Percentiles rank a stretch among this genome's conserved stretches.
Evolutionary conservation across 2,329 filamentous ascomycete genomes (phyloP).

Genomic region (Amauroascus verrucosus): DNA sequence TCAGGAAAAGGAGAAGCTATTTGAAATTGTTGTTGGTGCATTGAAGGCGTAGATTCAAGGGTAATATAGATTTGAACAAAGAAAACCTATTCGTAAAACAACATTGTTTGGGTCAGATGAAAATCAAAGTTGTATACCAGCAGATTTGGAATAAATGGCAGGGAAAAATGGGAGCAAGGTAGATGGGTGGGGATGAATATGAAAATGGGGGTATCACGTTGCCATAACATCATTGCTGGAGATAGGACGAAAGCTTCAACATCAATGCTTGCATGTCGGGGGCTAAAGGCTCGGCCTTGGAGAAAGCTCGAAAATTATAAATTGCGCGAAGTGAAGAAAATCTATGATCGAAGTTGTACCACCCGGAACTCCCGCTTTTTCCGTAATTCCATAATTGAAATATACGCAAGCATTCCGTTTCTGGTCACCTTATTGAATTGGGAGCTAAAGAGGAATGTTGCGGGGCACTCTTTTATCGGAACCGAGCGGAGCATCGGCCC

Average conservation of each 20-base stretch:
- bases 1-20: too few relatives aligned
- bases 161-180: not conserved
- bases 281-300: not conserved
- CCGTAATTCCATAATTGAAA: not conserved
- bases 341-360: constrained; percentile 4
- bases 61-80: too few relatives aligned
- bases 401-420: not conserved
- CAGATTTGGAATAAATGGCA: constrained; percentile 2
- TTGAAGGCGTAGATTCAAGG: too few relatives aligned
- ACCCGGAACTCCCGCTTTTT: constrained; percentile 2
- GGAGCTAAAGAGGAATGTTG: not conserved
- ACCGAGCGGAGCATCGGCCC: constrained; percentile 88
- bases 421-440: not conserved
- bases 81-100: too few relatives aligned
- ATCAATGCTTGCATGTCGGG: not conserved
- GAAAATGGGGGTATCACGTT: constrained; percentile 8
- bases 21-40: too few relatives aligned
- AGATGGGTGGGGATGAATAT: not conserved
- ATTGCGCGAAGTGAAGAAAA: not conserved
- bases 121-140: too few relatives aligned
- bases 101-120: too few relatives aligned
- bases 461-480: constrained; percentile 45
- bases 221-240: constrained; percentile 6
- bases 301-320: not conserved
- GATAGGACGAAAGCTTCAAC: not conserved